These are phyloP conservation scores for Panicum virgatum DNA, from an alignment of 202 grass and related monocot species.

Conservation along the genomic window DNA sequence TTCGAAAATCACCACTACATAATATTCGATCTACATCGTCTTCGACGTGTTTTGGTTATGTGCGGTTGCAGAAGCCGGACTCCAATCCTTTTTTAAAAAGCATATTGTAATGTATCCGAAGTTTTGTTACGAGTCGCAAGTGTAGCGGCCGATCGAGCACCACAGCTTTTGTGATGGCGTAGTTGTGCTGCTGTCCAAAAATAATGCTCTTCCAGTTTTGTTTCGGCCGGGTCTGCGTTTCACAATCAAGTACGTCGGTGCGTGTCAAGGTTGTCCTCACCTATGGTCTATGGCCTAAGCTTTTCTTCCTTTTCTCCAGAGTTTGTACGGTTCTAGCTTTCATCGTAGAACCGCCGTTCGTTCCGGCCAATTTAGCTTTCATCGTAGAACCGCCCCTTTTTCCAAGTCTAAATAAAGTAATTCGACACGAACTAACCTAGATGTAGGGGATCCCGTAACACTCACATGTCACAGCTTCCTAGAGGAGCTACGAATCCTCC, in stretches of 20 bases:
- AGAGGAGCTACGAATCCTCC: too few relatives aligned
- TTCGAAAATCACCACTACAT: too few relatives aligned
- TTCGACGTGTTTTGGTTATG: too few relatives aligned
- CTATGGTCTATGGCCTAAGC: background rate
- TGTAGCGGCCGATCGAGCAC: too few relatives aligned
- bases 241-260: background rate
- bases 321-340: background rate
- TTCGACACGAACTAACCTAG: background rate
- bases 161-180: too few relatives aligned
- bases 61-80: too few relatives aligned
- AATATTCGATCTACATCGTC: too few relatives aligned
- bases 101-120: too few relatives aligned
- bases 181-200: too few relatives aligned
- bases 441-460: background rate
- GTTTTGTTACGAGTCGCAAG: too few relatives aligned
- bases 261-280: background rate
- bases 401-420: background rate
- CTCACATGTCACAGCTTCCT: background rate
- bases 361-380: background rate
- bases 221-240: background rate
- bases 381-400: background rate
- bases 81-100: too few relatives aligned
- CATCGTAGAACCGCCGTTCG: background rate
- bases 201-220: background rate
- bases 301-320: background rate